Conservation (phyloP, 257 asterid species). For the Solanum virginianum region DNA sequence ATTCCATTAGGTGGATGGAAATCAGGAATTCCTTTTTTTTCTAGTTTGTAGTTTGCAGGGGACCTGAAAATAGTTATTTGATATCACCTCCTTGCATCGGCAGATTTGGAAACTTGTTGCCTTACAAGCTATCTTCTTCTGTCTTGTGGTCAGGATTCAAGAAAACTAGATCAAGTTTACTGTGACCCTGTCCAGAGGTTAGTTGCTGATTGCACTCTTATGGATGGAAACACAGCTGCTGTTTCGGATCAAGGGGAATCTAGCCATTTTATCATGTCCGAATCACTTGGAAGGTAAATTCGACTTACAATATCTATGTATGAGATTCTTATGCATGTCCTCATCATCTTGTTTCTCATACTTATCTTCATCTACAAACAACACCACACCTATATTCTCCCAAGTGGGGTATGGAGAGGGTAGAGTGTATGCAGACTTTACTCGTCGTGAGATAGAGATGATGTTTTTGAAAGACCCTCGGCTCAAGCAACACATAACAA, state of each 20-base stretch:
- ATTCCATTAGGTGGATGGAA: not conserved
- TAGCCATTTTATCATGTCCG: slow-evolving; percentile 70
- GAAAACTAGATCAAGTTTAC: slow-evolving; percentile 74
- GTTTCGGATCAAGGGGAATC: slow-evolving; percentile 88
- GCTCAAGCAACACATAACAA: not conserved
- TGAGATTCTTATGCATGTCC: not conserved
- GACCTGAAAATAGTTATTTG: not conserved
- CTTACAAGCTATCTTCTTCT: slow-evolving; percentile 6
- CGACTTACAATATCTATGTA: not conserved
- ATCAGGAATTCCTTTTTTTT: not conserved
- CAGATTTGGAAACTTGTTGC: not conserved
- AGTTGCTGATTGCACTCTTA: slow-evolving; percentile 86
- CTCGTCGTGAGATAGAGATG: not conserved
- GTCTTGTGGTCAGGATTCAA: slow-evolving; percentile 42
- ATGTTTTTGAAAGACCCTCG: not conserved
- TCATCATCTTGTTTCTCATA: not conserved
- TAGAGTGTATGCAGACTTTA: not conserved
- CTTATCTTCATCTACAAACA: not conserved
- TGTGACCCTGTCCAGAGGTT: slow-evolving; percentile 94
- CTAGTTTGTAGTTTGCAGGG: not conserved
- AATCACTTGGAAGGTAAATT: slow-evolving; percentile 58
- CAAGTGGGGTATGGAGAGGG: not conserved
- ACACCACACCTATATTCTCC: not conserved
- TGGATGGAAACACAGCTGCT: slow-evolving; percentile 77
- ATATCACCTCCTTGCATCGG: not conserved